Evolutionary conservation across 257 asterid genomes (phyloP), one percentile per base, ranked within the genome.

Genomic region (Solanum clarkiae): DNA sequence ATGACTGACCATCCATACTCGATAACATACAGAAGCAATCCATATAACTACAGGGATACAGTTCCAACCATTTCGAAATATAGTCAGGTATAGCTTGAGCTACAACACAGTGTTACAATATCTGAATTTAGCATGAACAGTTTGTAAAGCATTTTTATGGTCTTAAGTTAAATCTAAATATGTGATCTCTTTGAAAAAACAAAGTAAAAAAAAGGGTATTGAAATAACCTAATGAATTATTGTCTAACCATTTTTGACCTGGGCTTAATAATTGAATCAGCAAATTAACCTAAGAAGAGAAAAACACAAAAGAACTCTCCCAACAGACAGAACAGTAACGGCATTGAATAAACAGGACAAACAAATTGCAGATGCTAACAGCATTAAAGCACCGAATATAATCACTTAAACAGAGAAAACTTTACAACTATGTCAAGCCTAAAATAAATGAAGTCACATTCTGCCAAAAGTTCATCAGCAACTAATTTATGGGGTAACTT

Each of bases 401-500:
- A 24, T 17, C n/a, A 36, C 44, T n/a, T 6, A 24, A 75, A 75
- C 24, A 51, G 36, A 24, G 20, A 1, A 24, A 49, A 77, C 47
- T 77, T 51, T 16, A 77, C 49, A 8, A 77, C 82, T 51, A 53
- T 26, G 63, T 15, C 82, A 51, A 16, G 47, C 17, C 47, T 77
- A 77, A 77, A 51, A 8, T 53, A 53, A 77, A 77, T 51, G 82
- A 77, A 77, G 45, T 77, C 82, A 77, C 49, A 77, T 77, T 77
- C 65, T 26, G 44, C 82, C 63, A 77, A 77, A 77, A 16, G 65
- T 26, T 40, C 65, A 26, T 26, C 82, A 77, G 53, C 40, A 75
- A 83, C 15, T 5, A 13, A 75, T 42, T 80, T 29, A 56, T 56
- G 15, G 71, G 47, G 47, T 49, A 79, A 87, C 94, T 90, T 79